Conservation (phyloP, 2,329 filamentous ascomycete species). For the Stemphylium lycopersici region DNA sequence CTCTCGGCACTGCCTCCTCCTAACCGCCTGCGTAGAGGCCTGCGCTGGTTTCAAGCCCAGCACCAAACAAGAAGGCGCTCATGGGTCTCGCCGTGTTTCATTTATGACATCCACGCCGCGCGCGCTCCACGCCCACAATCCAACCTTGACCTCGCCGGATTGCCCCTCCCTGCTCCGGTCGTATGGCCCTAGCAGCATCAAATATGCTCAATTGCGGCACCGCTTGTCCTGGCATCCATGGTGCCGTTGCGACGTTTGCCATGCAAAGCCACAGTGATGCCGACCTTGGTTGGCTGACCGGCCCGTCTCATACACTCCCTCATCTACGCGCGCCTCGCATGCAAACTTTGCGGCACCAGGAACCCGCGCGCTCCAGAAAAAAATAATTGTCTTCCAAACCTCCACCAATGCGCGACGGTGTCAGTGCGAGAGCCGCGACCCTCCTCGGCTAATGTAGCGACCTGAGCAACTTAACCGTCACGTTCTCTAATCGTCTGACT, state of each 20-base stretch:
- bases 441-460: constrained; percentile 25
- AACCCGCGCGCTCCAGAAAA: constrained; percentile 12
- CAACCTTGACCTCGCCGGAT: background rate
- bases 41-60: constrained; percentile 23
- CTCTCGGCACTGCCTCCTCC: constrained; percentile 33
- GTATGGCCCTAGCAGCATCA: constrained; percentile 9
- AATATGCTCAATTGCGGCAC: constrained; percentile 5
- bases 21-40: constrained; percentile 31
- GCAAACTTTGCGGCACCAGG: constrained; percentile 13
- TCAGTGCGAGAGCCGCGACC: constrained; percentile 19
- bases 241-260: constrained; percentile 6
- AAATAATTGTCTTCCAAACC: constrained; percentile 1
- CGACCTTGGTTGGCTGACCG: constrained; percentile 26
- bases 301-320: constrained; percentile 21
- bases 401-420: background rate
- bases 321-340: constrained; percentile 15
- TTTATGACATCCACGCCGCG: constrained; percentile 26
- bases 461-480: constrained; percentile 21
- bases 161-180: too few relatives aligned
- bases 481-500: constrained; percentile 11
- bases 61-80: constrained; percentile 34
- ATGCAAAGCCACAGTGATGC: constrained; percentile 7
- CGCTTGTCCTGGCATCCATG: constrained; percentile 1
- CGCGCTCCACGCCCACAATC: constrained; percentile 12
- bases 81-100: constrained; percentile 30